phyloP scores from a whole-genome alignment of 2,329 filamentous ascomycete genomes.

The Coleophoma eucalyptorum region DNA sequence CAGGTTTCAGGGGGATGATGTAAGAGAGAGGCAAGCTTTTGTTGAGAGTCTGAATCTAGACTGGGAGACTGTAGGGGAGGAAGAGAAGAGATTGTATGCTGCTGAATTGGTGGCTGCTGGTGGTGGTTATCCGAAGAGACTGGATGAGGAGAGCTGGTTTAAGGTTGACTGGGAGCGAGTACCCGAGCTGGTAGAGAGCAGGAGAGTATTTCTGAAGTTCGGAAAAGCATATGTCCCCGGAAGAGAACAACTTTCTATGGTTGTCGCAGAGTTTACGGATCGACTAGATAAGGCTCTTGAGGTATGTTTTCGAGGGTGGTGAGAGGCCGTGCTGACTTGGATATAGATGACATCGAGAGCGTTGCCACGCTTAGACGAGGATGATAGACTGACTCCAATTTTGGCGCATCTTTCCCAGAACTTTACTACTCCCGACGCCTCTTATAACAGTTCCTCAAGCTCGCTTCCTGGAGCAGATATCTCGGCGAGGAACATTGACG shows the following conservation, averaged over 20 bases:
- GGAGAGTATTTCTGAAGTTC: slow-evolving; percentile 70
- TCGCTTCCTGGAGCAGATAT: slow-evolving; percentile 69
- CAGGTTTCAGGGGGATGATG: slow-evolving; percentile 73
- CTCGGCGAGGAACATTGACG: slow-evolving; percentile 75
- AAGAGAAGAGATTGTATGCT: slow-evolving; percentile 58
- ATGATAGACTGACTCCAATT: slow-evolving; percentile 80
- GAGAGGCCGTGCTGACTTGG: slow-evolving; percentile 7
- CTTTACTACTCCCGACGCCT: slow-evolving; percentile 86
- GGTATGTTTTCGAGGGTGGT: slow-evolving; percentile 40
- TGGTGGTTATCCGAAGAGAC: slow-evolving; percentile 32
- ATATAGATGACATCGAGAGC: slow-evolving; percentile 79
- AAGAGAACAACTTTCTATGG: slow-evolving; percentile 82
- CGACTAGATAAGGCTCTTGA: slow-evolving; percentile 80
- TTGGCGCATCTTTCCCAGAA: slow-evolving; percentile 86
- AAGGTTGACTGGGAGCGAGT: slow-evolving; percentile 96
- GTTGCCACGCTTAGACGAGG: slow-evolving; percentile 88
- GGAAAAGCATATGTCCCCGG: slow-evolving; percentile 92
- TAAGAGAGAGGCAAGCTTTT: slow-evolving; percentile 69
- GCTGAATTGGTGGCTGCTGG: slow-evolving; percentile 28
- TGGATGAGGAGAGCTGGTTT: slow-evolving; percentile 86
- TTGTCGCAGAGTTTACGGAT: slow-evolving; percentile 79
- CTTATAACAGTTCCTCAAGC: slow-evolving; percentile 61
- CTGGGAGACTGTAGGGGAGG: slow-evolving; percentile 78
- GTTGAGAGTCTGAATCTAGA: slow-evolving; percentile 74
- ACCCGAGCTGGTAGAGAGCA: slow-evolving; percentile 79